Evolutionary conservation across 208 protist species (phyloP).

Genomic region (Acanthamoeba culbertsoni): DNA sequence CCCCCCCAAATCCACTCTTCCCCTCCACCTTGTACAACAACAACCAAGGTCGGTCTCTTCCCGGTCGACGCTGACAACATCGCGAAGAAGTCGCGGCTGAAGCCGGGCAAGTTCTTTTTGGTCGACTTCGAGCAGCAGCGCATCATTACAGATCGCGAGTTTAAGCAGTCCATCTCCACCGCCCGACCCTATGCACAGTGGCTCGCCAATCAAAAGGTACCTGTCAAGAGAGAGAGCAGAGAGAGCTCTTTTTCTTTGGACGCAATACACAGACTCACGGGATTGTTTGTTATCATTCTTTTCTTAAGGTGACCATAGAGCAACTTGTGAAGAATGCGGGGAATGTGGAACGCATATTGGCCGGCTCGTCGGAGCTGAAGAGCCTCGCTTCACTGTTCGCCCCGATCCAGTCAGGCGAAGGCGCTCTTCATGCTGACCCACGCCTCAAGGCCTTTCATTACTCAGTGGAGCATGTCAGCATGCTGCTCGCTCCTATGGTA

Average conservation of each 20-base stretch:
- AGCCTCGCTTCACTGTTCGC: not conserved
- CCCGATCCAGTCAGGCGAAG: not conserved
- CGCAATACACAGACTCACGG: no score
- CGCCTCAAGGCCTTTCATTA: constrained; percentile 62
- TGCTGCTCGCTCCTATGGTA: constrained; percentile 69
- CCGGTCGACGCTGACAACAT: constrained; percentile 49
- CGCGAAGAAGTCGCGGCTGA: constrained; percentile 80
- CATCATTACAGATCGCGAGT: constrained; percentile 80
- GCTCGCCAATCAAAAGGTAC: constrained; percentile 73
- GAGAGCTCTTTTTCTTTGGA: not conserved
- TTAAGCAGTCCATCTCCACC: constrained; percentile 80
- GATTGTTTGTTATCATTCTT: not conserved
- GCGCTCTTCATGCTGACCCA: not conserved
- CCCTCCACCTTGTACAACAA: not conserved
- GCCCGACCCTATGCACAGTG: constrained; percentile 79
- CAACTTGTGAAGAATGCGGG: not conserved
- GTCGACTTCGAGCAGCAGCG: constrained; percentile 81
- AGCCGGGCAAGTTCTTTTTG: constrained; percentile 83
- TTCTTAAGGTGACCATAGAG: not conserved
- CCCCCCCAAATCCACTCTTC: not conserved
- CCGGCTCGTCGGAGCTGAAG: not conserved
- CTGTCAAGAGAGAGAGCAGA: not conserved
- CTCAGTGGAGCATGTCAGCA: constrained; percentile 73
- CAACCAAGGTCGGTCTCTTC: not conserved
- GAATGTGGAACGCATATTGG: not conserved